Evolutionary conservation across 441 rosid genomes (phyloP).

Genomic region (Gossypium lobatum): DNA sequence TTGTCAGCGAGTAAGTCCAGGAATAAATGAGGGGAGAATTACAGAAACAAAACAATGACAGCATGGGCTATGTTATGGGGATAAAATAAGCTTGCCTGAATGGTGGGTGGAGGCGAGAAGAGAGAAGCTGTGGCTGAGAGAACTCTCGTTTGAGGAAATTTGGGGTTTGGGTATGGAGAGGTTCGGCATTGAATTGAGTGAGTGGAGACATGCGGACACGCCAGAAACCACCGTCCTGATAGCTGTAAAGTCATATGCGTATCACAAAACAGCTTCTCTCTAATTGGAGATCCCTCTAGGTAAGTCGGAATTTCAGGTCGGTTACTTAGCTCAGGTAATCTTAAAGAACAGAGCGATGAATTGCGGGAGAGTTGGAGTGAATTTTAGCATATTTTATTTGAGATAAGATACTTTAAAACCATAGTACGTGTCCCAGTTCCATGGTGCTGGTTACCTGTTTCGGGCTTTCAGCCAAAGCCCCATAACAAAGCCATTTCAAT

Average conservation of each 20-base stretch:
- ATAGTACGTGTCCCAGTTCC: no score
- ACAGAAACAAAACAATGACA: background rate
- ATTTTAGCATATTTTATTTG: no score
- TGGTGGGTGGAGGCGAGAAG: conserved; percentile 41
- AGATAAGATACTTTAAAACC: no score
- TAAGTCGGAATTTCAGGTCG: background rate
- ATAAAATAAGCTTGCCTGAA: conserved; percentile 44
- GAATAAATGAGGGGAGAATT: background rate
- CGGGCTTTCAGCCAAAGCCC: no score
- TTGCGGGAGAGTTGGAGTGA: background rate
- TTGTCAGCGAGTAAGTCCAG: background rate
- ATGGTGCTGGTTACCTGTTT: no score
- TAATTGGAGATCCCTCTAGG: background rate
- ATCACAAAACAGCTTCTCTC: background rate
- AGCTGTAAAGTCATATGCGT: conserved; percentile 29
- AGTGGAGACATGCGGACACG: conserved; percentile 14
- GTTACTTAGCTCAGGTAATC: background rate
- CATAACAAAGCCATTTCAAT: no score
- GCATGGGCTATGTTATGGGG: background rate
- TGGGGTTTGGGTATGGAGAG: conserved; percentile 13
- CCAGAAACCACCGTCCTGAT: conserved; percentile 29
- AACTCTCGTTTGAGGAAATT: conserved; percentile 15
- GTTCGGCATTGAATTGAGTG: conserved; percentile 24
- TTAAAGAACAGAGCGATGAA: background rate
- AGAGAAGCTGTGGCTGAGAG: conserved; percentile 35